These are phyloP conservation scores for Diaporthe humulicola DNA, from an alignment of 2,329 filamentous ascomycete genomes.

Conservation along the genomic window DNA sequence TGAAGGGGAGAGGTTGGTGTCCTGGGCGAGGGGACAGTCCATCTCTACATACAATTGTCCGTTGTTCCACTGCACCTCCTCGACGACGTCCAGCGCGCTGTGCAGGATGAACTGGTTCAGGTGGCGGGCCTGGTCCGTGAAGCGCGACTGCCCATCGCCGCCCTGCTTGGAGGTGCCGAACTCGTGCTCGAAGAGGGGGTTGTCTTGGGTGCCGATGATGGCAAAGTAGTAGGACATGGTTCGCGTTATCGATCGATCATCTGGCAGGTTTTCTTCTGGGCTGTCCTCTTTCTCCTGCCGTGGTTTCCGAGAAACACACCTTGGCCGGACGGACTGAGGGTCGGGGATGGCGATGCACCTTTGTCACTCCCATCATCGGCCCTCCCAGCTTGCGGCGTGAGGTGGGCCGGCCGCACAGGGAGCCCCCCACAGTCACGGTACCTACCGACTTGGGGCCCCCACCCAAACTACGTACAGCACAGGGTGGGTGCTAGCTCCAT, in stretches of 20 bases:
- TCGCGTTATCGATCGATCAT: constrained; percentile 49
- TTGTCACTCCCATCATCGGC: background rate
- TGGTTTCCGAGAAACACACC: background rate
- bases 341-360: background rate
- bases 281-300: background rate
- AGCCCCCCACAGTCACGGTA: constrained; percentile 27
- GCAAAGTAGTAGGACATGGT: constrained; percentile 98
- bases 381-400: constrained; percentile 16
- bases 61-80: constrained; percentile 94
- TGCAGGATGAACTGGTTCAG: constrained; percentile 99
- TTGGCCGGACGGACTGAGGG: background rate
- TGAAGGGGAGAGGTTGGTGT: constrained; percentile 35
- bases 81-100: constrained; percentile 92
- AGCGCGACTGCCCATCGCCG: constrained; percentile 91
- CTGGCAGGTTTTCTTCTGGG: background rate
- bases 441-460: constrained; percentile 29
- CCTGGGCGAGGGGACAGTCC: background rate
- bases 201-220: constrained; percentile 95
- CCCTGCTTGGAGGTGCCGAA: constrained; percentile 97
- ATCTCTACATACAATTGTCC: constrained; percentile 78
- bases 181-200: constrained; percentile 95
- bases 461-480: background rate
- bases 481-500: constrained; percentile 18
- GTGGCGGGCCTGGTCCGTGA: constrained; percentile 88
- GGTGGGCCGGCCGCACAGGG: constrained; percentile 1